These are phyloP conservation scores for Luvunga scandens DNA, from an alignment of 345 rosid species.

Conservation along the genomic window DNA sequence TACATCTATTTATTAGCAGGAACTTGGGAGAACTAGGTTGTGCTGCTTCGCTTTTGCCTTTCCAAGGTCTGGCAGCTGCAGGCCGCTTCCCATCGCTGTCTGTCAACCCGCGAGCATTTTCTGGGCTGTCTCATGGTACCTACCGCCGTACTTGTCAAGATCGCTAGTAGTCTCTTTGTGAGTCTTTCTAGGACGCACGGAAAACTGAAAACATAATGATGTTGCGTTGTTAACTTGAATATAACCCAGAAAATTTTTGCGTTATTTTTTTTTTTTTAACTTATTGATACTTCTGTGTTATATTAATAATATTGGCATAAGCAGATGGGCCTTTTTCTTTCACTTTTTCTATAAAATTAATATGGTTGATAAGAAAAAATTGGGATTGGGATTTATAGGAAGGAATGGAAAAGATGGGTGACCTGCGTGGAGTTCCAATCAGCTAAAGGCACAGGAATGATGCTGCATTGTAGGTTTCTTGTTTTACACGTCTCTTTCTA, in stretches of 20 bases:
- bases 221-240: constrained; percentile 18
- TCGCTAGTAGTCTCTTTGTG: constrained; percentile 95
- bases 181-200: constrained; percentile 56
- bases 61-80: constrained; percentile 38
- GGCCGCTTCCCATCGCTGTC: constrained; percentile 61
- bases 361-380: constrained; percentile 38
- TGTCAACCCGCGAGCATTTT: constrained; percentile 70
- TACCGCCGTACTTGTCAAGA: constrained; percentile 91
- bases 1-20: constrained; percentile 33
- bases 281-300: not conserved
- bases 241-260: not conserved
- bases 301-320: not conserved
- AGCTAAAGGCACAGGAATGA: constrained; percentile 64
- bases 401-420: constrained; percentile 74
- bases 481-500: constrained; percentile 24
- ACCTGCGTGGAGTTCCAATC: constrained; percentile 70
- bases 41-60: constrained; percentile 67
- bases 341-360: constrained; percentile 8
- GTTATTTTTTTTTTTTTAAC: not conserved
- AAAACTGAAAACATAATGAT: constrained; percentile 8
- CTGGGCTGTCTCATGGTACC: constrained; percentile 99
- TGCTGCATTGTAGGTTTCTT: constrained; percentile 72
- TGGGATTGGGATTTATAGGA: constrained; percentile 58
- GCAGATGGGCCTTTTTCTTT: constrained; percentile 15
- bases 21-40: constrained; percentile 83